phyloP scores from a whole-genome alignment of 1,284 basidiomycete genomes.

The Cystobasidiaceae sp. region DNA sequence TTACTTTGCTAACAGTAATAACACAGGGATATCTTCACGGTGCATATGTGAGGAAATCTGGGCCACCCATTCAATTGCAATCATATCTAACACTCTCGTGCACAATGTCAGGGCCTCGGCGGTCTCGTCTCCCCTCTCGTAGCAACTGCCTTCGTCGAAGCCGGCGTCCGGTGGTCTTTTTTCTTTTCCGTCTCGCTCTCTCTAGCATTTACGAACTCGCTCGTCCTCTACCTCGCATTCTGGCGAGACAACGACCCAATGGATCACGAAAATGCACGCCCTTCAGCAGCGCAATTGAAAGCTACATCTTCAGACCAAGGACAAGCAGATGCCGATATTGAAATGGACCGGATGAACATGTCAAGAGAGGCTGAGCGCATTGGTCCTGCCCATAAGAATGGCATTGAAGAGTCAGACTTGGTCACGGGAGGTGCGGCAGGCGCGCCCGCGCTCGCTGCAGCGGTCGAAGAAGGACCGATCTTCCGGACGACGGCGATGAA shows the following conservation, averaged over 20 bases:
- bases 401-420: background rate
- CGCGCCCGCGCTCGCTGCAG: background rate
- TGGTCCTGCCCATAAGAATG: background rate
- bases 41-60: background rate
- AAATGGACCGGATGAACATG: background rate
- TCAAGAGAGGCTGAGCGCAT: background rate
- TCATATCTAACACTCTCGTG: background rate
- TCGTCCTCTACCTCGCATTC: background rate
- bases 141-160: slow-evolving; percentile 3
- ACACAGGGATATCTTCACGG: slow-evolving; percentile 3
- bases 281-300: too few species aligned
- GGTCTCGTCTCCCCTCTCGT: background rate
- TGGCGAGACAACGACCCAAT: background rate
- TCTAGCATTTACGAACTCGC: background rate
- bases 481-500: background rate
- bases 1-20: background rate
- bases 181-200: background rate
- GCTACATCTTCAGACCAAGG: too few species aligned
- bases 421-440: background rate
- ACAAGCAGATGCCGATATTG: too few species aligned
- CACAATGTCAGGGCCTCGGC: background rate
- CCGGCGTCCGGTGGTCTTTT: slow-evolving; percentile 11
- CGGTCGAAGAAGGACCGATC: background rate
- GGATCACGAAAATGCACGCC: slow-evolving; percentile 2
- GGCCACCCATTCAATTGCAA: background rate